Base-by-base conservation (phyloP, 345 rosid species). In the Camelina laxa region DNA sequence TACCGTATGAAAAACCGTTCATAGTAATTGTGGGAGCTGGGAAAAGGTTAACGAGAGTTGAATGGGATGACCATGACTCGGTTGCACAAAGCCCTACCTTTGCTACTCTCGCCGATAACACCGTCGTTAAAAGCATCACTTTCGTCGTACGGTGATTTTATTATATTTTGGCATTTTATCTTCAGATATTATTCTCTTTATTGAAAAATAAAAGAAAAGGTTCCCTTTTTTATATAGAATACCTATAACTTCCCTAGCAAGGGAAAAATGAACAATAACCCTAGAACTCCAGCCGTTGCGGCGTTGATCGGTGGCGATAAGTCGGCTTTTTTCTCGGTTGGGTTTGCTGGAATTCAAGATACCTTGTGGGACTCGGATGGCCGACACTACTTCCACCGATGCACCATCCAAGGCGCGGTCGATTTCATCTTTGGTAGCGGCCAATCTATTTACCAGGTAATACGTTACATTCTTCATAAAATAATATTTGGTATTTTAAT, bases 391-490 rank as follows among this genome's bases (percentile, higher is more conserved):
- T 89, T 82, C 83, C 67, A 76, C 54, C 64, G 55, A 2, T 94
- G 95, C 77, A 76, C 82, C 59, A 89, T 94, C 4, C 86, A 87
- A 74, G 96, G 98, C 11, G 87, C 91, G 7, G 93, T 89, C 0
- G 98, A 94, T 82, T 94, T 89, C 69, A 91, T 94, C 67, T 91
- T 89, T 61, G 98, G 97, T 2, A 60, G 50, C 24, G 98, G 88
- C 4, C 92, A 86, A 64, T 91, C 97, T 15, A 56, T 94, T 67
- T 94, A 88, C 45, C 84, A 91, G 96, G 97, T 91, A 59, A 69
- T 58, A 6, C 19, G 56, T 77, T 65, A 70, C 72, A 47, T 58
- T 63, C 66, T 68, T 62, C 20, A 53, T 35, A 41, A 22, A 19
- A 22, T 60, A 56, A 9, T 24, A 33, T 6, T 21, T 33, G 36